These are phyloP conservation scores for Boletellus dicymbophilus DNA, from an alignment of 1,284 basidiomycete species.

Conservation along the genomic window DNA sequence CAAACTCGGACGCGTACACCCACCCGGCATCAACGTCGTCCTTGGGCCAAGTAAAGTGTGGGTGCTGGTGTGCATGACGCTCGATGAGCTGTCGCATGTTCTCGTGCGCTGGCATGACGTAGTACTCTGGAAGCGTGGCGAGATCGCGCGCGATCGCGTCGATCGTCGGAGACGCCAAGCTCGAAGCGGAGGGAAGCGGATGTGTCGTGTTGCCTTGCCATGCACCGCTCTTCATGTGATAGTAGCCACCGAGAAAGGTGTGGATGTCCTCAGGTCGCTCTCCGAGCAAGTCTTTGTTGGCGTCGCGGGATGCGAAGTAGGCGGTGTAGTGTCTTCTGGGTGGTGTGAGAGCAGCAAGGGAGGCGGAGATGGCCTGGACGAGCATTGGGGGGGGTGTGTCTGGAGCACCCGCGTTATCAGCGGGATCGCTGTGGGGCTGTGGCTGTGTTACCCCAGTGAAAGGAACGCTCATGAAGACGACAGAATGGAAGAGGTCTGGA, in stretches of 20 bases:
- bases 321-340: slow-evolving; percentile 60
- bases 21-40: slow-evolving; percentile 43
- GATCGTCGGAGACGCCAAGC: slow-evolving; percentile 19
- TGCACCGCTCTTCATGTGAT: slow-evolving; percentile 60
- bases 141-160: slow-evolving; percentile 34
- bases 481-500: slow-evolving; percentile 55
- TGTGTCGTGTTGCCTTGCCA: slow-evolving; percentile 46
- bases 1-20: slow-evolving; percentile 52
- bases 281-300: slow-evolving; percentile 47
- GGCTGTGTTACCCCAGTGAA: slow-evolving; percentile 40
- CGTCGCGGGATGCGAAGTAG: slow-evolving; percentile 49
- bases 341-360: slow-evolving; percentile 44
- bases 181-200: slow-evolving; percentile 35
- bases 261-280: slow-evolving; percentile 44
- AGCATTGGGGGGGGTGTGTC: slow-evolving; percentile 11
- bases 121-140: slow-evolving; percentile 56
- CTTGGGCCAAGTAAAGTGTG: slow-evolving; percentile 45
- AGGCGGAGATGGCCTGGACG: slow-evolving; percentile 15
- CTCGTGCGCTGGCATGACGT: slow-evolving; percentile 55
- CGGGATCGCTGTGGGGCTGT: neutral
- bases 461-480: slow-evolving; percentile 62
- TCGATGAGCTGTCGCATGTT: slow-evolving; percentile 54
- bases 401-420: slow-evolving; percentile 3
- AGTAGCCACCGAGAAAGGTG: slow-evolving; percentile 56
- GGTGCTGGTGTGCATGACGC: slow-evolving; percentile 26